phyloP scores from a whole-genome alignment of 2,329 filamentous ascomycete species.

The Colletotrichum brevisporum region DNA sequence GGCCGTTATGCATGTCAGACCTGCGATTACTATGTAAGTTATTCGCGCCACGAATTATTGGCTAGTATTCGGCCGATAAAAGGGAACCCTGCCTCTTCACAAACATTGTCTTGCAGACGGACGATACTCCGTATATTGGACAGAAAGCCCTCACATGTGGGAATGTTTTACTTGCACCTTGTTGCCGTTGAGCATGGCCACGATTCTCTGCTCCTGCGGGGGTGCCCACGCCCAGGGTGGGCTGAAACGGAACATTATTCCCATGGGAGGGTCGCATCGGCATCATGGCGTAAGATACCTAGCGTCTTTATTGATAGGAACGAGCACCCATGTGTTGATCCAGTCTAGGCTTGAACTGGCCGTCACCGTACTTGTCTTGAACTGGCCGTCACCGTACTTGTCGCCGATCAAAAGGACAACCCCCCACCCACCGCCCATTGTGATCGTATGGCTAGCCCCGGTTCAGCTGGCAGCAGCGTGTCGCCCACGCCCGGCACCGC shows the following conservation, averaged over 20 bases:
- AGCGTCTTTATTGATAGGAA: conserved; percentile 16
- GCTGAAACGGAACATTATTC: conserved; percentile 23
- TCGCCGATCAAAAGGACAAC: conserved; percentile 8
- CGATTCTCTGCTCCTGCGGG: conserved; percentile 8
- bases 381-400: neutral
- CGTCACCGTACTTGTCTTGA: neutral
- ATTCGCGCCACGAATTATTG: neutral
- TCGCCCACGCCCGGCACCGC: conserved; percentile 15
- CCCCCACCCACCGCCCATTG: conserved; percentile 6
- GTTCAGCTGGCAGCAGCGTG: conserved; percentile 18
- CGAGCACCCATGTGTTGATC: conserved; percentile 32
- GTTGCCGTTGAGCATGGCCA: neutral
- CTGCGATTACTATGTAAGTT: conserved; percentile 3
- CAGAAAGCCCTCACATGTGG: neutral
- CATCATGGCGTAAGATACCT: conserved; percentile 10
- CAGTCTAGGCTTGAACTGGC: conserved; percentile 14
- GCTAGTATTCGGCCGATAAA: neutral
- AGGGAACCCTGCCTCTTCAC: neutral
- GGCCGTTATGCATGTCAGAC: conserved; percentile 32
- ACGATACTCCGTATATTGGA: neutral
- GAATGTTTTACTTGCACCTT: neutral
- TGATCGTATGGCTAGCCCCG: neutral
- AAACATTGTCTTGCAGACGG: too few species aligned
- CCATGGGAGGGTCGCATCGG: conserved; percentile 28
- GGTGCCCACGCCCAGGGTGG: conserved; percentile 7